Evolutionary conservation across 2,329 filamentous ascomycete genomes (phyloP), one percentile per base, ranked within the genome.

Genomic region (Aspergillus sp.): DNA sequence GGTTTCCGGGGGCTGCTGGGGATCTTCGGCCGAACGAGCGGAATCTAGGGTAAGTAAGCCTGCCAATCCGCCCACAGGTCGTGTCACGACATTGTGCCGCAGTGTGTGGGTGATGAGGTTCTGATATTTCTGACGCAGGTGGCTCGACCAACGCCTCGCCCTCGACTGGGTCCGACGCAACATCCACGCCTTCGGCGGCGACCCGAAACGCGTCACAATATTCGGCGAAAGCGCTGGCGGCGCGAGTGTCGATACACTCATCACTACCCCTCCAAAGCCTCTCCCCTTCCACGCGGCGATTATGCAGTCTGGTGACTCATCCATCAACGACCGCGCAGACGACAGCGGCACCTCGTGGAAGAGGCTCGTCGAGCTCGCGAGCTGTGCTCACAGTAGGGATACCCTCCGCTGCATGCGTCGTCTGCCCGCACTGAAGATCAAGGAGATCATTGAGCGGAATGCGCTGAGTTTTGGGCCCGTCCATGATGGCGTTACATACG

Each of bases 161-260:
- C 60, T 71, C 1, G 46, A 68, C 23, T 68, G 71, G 73, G 64
- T 75, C 4, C 67, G 70, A 7, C 65, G 70, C 22, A 69, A 76
- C 52, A 75, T 76, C 41, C 60, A 31, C 2, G 55, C 59, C 45
- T 73, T 76, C 34, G 73, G 73, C 22, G 74, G 73, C 15, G 70
- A 76, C 49, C 68, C 68, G 3, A 34, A 41, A 15, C 65, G 69
- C 19, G 66, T 74, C 19, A 72, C 69, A 1, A 64, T 73, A 23
- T 63, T 71, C 19, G 73, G 73, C 22, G 66, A 75, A 41, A 69
- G 66, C 31, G 68, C 71, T 1, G 70, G 71, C 8, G 69, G 52
- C 13, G 53, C 49, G 9, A 66, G 63, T 17, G 64, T 67, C 22
- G 62, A 66, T 48, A 60, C 58, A 0, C 66, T 74, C 1, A 54